Percentiles rank a stretch among this genome's conserved stretches.
These are phyloP conservation scores for Trichoderma erinaceum DNA, from an alignment of 495 filamentous ascomycete genomes.

Conservation along the genomic window DNA sequence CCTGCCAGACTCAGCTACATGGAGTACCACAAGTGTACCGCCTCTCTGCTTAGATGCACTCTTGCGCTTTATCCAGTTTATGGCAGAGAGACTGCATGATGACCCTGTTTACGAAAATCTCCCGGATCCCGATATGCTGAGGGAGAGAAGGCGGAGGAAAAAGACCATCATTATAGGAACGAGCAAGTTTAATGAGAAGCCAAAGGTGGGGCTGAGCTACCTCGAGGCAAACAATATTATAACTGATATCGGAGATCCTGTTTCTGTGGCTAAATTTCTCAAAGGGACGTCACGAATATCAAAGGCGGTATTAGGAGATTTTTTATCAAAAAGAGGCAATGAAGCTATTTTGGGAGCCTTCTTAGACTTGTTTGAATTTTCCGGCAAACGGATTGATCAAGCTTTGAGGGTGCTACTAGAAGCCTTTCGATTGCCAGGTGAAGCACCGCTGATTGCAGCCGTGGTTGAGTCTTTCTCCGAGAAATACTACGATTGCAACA, in stretches of 20 bases:
- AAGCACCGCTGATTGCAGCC: slow-evolving; percentile 86
- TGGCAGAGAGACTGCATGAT: slow-evolving; percentile 79
- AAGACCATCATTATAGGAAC: slow-evolving; percentile 82
- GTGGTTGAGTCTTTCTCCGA: slow-evolving; percentile 83
- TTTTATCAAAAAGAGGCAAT: slow-evolving; percentile 81
- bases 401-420: slow-evolving; percentile 80
- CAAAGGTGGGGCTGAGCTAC: slow-evolving; percentile 83
- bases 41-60: slow-evolving; percentile 90
- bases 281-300: slow-evolving; percentile 80
- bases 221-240: slow-evolving; percentile 81
- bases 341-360: slow-evolving; percentile 76
- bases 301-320: slow-evolving; percentile 88
- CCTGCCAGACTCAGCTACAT: slow-evolving; percentile 94
- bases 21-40: slow-evolving; percentile 98
- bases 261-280: slow-evolving; percentile 71
- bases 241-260: slow-evolving; percentile 61
- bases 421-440: slow-evolving; percentile 90
- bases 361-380: slow-evolving; percentile 79
- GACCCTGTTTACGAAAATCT: slow-evolving; percentile 57
- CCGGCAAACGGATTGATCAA: slow-evolving; percentile 79
- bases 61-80: slow-evolving; percentile 82
- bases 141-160: slow-evolving; percentile 68
- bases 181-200: slow-evolving; percentile 89
- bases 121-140: slow-evolving; percentile 57
- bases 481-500: slow-evolving; percentile 70